A percentile compares a stretch with the other conserved stretches of the same genome.
These are phyloP conservation scores for Nyctanthes arbortristis DNA, from an alignment of 257 asterid genomes.

Conservation along the genomic window DNA sequence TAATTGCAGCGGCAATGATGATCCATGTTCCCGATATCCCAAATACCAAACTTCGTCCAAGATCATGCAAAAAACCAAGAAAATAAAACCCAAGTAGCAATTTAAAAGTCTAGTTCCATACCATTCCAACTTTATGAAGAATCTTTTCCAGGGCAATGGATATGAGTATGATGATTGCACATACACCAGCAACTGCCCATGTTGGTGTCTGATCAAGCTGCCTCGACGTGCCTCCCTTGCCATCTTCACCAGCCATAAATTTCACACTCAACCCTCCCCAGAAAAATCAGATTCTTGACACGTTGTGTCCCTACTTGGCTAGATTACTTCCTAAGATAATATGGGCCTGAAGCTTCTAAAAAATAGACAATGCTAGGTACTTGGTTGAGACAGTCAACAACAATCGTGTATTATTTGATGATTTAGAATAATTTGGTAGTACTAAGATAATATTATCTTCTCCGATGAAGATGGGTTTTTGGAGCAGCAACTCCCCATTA, in stretches of 20 bases:
- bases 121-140: conserved; percentile 78
- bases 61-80: not conserved
- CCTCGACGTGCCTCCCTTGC: conserved; percentile 30
- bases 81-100: not conserved
- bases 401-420: not conserved
- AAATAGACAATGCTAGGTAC: not conserved
- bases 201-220: conserved; percentile 78
- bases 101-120: conserved; percentile 19
- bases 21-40: not conserved
- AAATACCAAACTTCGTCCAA: not conserved
- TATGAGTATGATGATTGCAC: conserved; percentile 68
- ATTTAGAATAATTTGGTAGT: not conserved
- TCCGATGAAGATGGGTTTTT: not conserved
- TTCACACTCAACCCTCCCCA: not conserved
- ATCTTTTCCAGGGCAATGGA: conserved; percentile 74
- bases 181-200: conserved; percentile 96
- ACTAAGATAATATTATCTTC: not conserved
- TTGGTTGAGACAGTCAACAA: not conserved
- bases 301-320: too few relatives aligned
- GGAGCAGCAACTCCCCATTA: not conserved
- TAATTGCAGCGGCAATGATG: too few relatives aligned
- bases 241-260: conserved; percentile 56
- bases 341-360: not conserved
- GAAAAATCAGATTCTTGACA: not conserved
- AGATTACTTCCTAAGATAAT: not conserved